Conservation (phyloP, 1,284 basidiomycete species). For the Paramarasmius palmivorus region DNA sequence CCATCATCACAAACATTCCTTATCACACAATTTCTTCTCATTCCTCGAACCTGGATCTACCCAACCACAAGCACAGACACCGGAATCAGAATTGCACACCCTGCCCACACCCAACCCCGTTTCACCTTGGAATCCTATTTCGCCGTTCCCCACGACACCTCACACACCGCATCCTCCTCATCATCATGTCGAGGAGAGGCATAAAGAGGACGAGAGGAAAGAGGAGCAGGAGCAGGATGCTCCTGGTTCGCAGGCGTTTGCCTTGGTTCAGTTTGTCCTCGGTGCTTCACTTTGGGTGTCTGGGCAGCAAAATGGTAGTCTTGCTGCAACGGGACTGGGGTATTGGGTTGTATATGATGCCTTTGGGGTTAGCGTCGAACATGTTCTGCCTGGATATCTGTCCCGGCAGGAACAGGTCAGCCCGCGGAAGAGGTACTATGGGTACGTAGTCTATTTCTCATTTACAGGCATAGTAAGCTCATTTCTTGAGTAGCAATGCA, state of each 20-base stretch:
- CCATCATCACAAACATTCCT: constrained; percentile 91
- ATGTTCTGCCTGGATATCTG: constrained; percentile 44
- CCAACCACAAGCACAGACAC: constrained; percentile 13
- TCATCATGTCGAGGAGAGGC: neutral
- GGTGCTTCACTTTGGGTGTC: constrained; percentile 83
- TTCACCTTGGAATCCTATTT: constrained; percentile 54
- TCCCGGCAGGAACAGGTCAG: constrained; percentile 22
- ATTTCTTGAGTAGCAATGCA: constrained; percentile 50
- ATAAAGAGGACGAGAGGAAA: neutral
- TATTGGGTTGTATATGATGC: constrained; percentile 98
- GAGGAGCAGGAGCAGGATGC: neutral
- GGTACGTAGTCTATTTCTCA: constrained; percentile 49
- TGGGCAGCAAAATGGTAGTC: constrained; percentile 88
- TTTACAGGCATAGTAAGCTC: neutral
- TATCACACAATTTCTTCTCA: constrained; percentile 93
- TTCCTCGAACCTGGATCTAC: constrained; percentile 67
- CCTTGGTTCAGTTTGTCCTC: constrained; percentile 53
- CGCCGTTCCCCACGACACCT: constrained; percentile 28
- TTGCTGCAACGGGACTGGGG: constrained; percentile 87
- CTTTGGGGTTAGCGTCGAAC: constrained; percentile 69
- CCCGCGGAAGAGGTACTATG: constrained; percentile 53
- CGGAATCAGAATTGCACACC: constrained; percentile 37
- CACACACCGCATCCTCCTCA: neutral
- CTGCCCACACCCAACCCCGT: constrained; percentile 51
- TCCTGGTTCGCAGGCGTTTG: constrained; percentile 4